Base-by-base conservation (phyloP, 2,329 filamentous ascomycete species). In the Talaromyces sp. region DNA sequence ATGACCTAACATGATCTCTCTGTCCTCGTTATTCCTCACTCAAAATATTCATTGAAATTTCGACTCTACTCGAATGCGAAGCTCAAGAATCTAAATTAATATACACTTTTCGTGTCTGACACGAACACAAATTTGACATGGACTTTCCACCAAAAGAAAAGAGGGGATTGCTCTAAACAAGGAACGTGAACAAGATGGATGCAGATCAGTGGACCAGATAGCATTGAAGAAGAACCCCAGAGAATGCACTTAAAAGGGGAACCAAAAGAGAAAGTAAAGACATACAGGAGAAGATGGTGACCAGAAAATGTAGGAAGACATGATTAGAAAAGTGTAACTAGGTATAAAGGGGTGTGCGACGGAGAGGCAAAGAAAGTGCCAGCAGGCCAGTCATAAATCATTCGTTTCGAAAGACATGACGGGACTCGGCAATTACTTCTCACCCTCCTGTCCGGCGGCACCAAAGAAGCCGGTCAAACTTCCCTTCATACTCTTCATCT, bases 401-500 rank as follows among this genome's bases (percentile, higher is more conserved):
- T 39, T 12, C 35, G 16, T 31, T 25, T 40, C 23, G 28, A 37
- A 37, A 25, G 39, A 46, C 28, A 61, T 31, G 37, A 33, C 14
- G 18, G 37, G 39, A 46, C 33, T 59, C 31, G n/a, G 52, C 61
- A 48, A 65, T 64, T 58, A 61, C 37, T 48, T 59, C 52, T 58
- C 55, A 56, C 58, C 16, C 25, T 66, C 18, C 35, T 66, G 72
- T 68, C 75, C 44, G 1, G 21, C 71, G 57, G 73, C 73, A 52
- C 81, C 80, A 66, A 85, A 81, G 72, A 81, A 79, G 57, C 86
- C 81, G 40, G 83, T 82, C 70, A 95, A 87, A 31, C 88, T 88
- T 63, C 84, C 85, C 84, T 93, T 95, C 91, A 96, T 96, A 72
- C 85, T 91, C 79, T 89, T 90, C 88, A 96, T 93, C 70, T 89